These are phyloP conservation scores for Dactylonectria macrodidyma DNA, from an alignment of 2,329 filamentous ascomycete species.

Conservation along the genomic window DNA sequence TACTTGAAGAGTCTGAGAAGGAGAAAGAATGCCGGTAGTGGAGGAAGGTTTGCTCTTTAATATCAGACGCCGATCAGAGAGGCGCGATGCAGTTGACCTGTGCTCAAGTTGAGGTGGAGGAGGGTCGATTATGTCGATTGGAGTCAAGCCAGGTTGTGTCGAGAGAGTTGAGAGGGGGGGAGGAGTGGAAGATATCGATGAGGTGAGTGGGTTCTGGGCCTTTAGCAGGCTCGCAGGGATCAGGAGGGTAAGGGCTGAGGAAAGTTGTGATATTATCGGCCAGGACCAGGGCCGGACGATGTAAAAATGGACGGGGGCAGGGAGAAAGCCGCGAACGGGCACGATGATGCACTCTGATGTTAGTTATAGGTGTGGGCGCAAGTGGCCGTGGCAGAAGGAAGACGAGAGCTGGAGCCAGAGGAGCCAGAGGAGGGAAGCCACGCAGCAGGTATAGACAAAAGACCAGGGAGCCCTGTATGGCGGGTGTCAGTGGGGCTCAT, in stretches of 20 bases:
- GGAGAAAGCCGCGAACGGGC: slow-evolving; percentile 32
- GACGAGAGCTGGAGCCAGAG: slow-evolving; percentile 38
- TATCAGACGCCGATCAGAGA: slow-evolving; percentile 17
- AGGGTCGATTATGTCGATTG: slow-evolving; percentile 23
- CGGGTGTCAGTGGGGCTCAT: slow-evolving; percentile 45
- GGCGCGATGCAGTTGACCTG: slow-evolving; percentile 22
- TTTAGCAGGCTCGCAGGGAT: slow-evolving; percentile 32
- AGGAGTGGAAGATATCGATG: slow-evolving; percentile 29
- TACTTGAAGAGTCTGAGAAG: slow-evolving; percentile 16
- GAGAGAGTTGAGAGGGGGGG: slow-evolving; percentile 29
- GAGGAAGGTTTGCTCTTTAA: slow-evolving; percentile 28
- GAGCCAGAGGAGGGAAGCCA: slow-evolving; percentile 31
- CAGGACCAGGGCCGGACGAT: slow-evolving; percentile 30
- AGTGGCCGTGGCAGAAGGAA: slow-evolving; percentile 35
- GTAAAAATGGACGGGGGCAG: slow-evolving; percentile 32
- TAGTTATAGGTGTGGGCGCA: slow-evolving; percentile 43
- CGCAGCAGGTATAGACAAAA: slow-evolving; percentile 44
- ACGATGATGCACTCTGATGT: slow-evolving; percentile 45
- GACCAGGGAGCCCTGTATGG: slow-evolving; percentile 42
- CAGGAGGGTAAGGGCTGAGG: slow-evolving; percentile 33
- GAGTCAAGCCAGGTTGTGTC: slow-evolving; percentile 19
- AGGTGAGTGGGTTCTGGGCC: slow-evolving; percentile 33
- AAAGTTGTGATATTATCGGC: slow-evolving; percentile 33
- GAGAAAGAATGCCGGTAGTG: slow-evolving; percentile 18
- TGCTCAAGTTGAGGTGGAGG: slow-evolving; percentile 28